Base-by-base conservation (phyloP, 306 rosid species). In the Dalbergia cochinchinensis region DNA sequence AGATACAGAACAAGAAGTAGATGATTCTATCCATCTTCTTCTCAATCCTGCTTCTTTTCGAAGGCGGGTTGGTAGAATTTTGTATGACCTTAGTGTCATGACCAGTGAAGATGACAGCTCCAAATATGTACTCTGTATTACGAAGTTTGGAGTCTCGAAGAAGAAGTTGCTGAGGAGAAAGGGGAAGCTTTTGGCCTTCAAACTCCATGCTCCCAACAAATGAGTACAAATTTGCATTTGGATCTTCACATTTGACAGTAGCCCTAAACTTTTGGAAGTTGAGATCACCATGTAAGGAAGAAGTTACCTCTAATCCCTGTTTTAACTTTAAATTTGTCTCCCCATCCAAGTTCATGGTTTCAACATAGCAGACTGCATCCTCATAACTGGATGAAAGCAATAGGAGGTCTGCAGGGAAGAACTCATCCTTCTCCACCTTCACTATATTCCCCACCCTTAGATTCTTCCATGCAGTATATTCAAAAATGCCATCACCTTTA, bases 271-370 rank as follows among this genome's bases (percentile, higher is more conserved):
- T 78, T 2, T 45, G n/a, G 78, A 93, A 88, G 72, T 82, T 37
- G 8, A 77, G 57, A 42, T 92, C 91, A 0, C 10, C 60, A 53
- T 77, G 88, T 76, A 91, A 74, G 77, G 69, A 83, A 35, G 90
- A 93, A 73, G 96, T 91, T 54, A 85, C 92, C 69, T 90, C 99
- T 89, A 93, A 89, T 18, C 89, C 96, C 81, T 95, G 98, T 77
- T 93, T 95, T 67, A 91, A 33, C 86, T 95, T 95, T 48, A 95
- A 81, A 87, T 95, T 95, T 75, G 99, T 95, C 90, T 95, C 99
- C 11, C 99, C 98, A 61, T 95, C 99, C 77, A 95, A 94, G 83
- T 91, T 95, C 99, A 90, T 95, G 19, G 99, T 95, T 86, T 95
- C 98, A 16, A 95, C 99, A 70, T 95, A 95, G 88, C 98, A 93